Evolutionary conservation across 768 basidiomycete species (phyloP).

Genomic region (Russula sp.): DNA sequence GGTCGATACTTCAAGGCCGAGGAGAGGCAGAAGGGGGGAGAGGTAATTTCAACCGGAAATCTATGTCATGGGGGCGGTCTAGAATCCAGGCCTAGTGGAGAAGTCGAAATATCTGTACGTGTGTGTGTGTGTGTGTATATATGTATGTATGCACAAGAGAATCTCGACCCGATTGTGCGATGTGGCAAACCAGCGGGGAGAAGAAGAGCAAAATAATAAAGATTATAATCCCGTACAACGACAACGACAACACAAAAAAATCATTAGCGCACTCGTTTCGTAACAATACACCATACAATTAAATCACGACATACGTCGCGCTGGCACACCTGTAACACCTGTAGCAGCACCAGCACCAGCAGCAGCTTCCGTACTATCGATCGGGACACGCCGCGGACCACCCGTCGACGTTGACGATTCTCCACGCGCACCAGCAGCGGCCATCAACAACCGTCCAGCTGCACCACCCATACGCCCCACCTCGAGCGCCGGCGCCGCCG

Average conservation of each 20-base stretch:
- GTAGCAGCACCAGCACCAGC: too few relatives aligned
- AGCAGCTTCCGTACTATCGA: conserved; percentile 61
- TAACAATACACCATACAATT: not conserved
- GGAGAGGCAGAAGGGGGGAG: not conserved
- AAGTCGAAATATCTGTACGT: too few relatives aligned
- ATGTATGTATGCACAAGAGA: conserved; percentile 17
- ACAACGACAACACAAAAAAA: not conserved
- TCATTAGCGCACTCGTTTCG: not conserved
- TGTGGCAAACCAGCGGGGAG: not conserved
- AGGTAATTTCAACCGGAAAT: not conserved
- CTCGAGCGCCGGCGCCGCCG: not conserved
- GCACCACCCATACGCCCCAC: conserved; percentile 14
- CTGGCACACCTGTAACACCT: conserved; percentile 33
- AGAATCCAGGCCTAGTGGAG: not conserved
- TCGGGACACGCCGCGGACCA: conserved; percentile 57
- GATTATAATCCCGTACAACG: not conserved
- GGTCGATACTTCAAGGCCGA: not conserved
- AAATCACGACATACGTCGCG: conserved; percentile 39
- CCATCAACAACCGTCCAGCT: conserved; percentile 9
- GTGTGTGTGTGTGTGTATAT: conserved; percentile 16
- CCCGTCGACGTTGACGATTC: conserved; percentile 9
- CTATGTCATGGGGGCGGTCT: not conserved
- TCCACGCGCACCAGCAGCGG: conserved; percentile 24
- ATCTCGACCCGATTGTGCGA: not conserved
- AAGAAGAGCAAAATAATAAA: not conserved